These are phyloP conservation scores for Penstemon newberryi DNA, from an alignment of 257 asterid species.

Conservation along the genomic window DNA sequence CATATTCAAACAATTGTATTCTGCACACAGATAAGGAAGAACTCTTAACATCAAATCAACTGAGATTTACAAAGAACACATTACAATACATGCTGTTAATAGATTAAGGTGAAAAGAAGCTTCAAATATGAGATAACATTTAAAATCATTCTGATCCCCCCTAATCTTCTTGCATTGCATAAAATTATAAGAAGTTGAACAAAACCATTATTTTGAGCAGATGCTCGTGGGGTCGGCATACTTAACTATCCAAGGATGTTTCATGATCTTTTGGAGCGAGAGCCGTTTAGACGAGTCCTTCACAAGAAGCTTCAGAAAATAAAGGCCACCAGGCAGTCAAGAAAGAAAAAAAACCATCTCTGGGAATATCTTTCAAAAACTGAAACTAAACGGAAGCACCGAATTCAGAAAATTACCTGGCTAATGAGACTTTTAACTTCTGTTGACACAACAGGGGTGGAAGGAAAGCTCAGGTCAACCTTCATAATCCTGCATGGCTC, in stretches of 20 bases:
- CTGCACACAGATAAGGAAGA: neutral
- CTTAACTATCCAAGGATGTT: slow-evolving; percentile 83
- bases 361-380: too few relatives aligned
- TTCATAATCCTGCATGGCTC: slow-evolving; percentile 60
- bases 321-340: slow-evolving; percentile 21
- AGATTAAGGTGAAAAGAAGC: neutral
- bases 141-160: slow-evolving; percentile 2
- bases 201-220: slow-evolving; percentile 34
- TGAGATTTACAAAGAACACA: neutral
- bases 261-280: slow-evolving; percentile 70
- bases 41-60: neutral
- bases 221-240: slow-evolving; percentile 53
- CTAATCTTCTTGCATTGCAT: neutral
- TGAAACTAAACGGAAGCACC: slow-evolving; percentile 12
- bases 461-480: slow-evolving; percentile 89
- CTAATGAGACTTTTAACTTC: slow-evolving; percentile 82
- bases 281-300: slow-evolving; percentile 86
- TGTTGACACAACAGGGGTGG: slow-evolving; percentile 52
- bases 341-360: neutral
- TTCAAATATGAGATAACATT: slow-evolving; percentile 3
- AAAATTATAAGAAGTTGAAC: neutral
- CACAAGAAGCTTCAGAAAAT: slow-evolving; percentile 74
- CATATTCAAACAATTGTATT: too few relatives aligned
- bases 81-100: slow-evolving; percentile 1
- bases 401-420: slow-evolving; percentile 43